A percentile compares a stretch with the other conserved stretches of the same genome.
Conservation (phyloP, 192 early-diverging fungal species). For the Podila epicladia region DNA sequence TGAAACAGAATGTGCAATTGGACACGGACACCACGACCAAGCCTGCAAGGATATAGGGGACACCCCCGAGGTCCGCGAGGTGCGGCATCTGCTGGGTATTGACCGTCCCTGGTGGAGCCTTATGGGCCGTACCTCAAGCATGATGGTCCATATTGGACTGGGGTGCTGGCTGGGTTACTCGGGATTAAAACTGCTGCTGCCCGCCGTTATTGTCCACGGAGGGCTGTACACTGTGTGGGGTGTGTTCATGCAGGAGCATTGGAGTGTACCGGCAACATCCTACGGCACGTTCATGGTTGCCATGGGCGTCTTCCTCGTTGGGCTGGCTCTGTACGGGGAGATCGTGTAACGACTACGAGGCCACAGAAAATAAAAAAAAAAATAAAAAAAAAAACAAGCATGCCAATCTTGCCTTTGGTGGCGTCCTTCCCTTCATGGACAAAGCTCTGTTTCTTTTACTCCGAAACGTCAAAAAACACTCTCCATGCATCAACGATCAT, state of each 20-base stretch:
- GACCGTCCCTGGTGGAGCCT: constrained; percentile 57
- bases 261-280: constrained; percentile 48
- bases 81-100: constrained; percentile 37
- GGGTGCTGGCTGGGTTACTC: constrained; percentile 40
- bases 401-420: no score
- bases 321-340: constrained; percentile 49
- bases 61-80: constrained; percentile 6
- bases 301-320: constrained; percentile 46
- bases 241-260: constrained; percentile 37
- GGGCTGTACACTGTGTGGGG: constrained; percentile 49
- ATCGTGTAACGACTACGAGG: constrained; percentile 14
- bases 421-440: no score
- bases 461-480: no score
- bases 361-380: background rate
- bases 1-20: background rate
- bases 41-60: background rate
- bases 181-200: constrained; percentile 23
- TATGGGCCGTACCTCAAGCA: constrained; percentile 53
- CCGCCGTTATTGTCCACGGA: constrained; percentile 42
- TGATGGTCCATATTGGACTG: constrained; percentile 55
- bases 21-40: background rate
- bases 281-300: constrained; percentile 49
- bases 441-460: no score
- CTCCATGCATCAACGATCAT: no score
- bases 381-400: background rate